Base-by-base conservation (phyloP, 768 basidiomycete species). In the Calocera viscosa region DNA sequence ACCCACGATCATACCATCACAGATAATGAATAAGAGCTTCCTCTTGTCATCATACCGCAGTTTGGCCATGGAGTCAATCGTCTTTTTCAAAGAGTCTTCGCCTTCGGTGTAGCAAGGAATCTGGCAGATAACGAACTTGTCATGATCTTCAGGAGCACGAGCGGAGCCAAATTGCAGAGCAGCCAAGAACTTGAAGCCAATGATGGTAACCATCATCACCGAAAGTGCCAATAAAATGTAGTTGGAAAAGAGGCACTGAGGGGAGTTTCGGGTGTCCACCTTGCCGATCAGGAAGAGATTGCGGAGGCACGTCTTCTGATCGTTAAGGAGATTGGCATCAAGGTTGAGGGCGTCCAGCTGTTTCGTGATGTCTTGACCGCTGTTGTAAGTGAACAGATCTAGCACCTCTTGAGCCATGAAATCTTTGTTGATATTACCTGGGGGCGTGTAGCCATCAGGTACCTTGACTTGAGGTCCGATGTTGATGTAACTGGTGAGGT, bases 91-190 rank as follows among this genome's bases (percentile, higher is more conserved):
- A 3, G 92, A 96, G 16, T 80, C 75, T 69, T 94, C 89, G 70
- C 94, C 95, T 81, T 98, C 95, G 1, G 95, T 98, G 75, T 98
- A 98, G 83, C 95, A 97, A 32, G 95, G 95, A 0, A 98, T 93
- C 73, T 98, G 95, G 75, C 94, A 97, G 72, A 95, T 91, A 69
- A 96, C 89, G 71, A 96, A 95, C 77, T 96, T 95, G 80, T 96
- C 93, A 74, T 94, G 92, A 72, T 94, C 90, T 77, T 95, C 94
- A 0, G 93, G 94, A 5, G 90, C 89, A 67, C 91, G 85, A 19
- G 84, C 75, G 1, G 87, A 78, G 60, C 85, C 84, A 74, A 96
- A 91, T 76, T 91, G 88, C 75, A 95, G 81, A 0, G 91, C 92
- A 1, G 91, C 91, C 69, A 96, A 78, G 80, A 95, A 95, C 78